Evolutionary conservation across 495 filamentous ascomycete species (phyloP).

Genomic region (Neurospora sp.): DNA sequence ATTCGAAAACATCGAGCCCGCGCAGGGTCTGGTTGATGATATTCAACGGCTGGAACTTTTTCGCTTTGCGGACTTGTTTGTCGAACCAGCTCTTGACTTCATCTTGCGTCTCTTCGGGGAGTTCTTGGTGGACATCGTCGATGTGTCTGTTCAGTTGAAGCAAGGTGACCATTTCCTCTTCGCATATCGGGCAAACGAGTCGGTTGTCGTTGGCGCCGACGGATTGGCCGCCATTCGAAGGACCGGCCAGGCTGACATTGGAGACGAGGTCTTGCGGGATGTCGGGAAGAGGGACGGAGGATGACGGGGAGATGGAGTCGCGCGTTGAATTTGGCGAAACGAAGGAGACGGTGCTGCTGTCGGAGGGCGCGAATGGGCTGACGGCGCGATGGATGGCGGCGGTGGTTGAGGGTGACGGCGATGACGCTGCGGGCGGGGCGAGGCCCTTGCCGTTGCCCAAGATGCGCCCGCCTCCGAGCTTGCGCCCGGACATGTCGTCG

Average conservation of each 20-base stretch:
- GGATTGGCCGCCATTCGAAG: conserved; percentile 24
- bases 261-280: conserved; percentile 36
- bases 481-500: conserved; percentile 61
- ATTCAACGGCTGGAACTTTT: conserved; percentile 87
- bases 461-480: conserved; percentile 81
- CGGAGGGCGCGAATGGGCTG: conserved; percentile 39
- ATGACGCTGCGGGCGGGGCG: conserved; percentile 44
- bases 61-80: conserved; percentile 90
- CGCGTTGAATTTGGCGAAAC: conserved; percentile 25
- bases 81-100: conserved; percentile 99
- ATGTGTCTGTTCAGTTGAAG: conserved; percentile 92
- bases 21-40: conserved; percentile 85
- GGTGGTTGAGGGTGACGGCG: not conserved
- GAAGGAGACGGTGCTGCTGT: conserved; percentile 44
- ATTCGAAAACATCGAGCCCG: conserved; percentile 94
- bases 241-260: conserved; percentile 37
- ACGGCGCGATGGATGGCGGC: conserved; percentile 15
- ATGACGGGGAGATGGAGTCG: conserved; percentile 23
- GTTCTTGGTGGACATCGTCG: conserved; percentile 84
- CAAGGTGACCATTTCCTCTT: conserved; percentile 95
- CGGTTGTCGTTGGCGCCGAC: conserved; percentile 26
- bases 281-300: conserved; percentile 30
- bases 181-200: conserved; percentile 90
- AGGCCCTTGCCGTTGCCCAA: conserved; percentile 73
- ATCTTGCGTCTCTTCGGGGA: conserved; percentile 89